Base-by-base conservation (phyloP, 495 filamentous ascomycete genomes). In the Hyaloscypha bicolor region DNA sequence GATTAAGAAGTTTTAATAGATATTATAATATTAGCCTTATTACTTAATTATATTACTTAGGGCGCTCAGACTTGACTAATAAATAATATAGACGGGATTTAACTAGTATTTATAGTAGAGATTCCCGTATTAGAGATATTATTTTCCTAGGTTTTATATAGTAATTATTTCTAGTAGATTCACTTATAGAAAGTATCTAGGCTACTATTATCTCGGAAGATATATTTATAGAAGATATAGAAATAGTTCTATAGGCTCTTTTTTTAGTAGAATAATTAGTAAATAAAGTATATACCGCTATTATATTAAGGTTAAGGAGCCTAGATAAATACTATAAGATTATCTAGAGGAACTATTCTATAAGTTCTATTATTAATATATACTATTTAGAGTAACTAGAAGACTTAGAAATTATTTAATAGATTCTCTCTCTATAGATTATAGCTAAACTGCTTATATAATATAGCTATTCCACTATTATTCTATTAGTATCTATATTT, bases 311-410 rank as follows among this genome's bases (percentile, higher is more conserved):
- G 58, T 61, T 31, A n/a, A 61, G 58, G 30, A 61, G 58, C 31
- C 33, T 61, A 61, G 58, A 61, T 31, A 21, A n/a, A 61, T 32
- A 32, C 58, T 31, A 29, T 32, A 61, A 61, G 60, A 48, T 62
- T 33, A 62, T 5, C 25, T n/a, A 32, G 42, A 62, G 60, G 60
- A n/a, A 37, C 60, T 25, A 25, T 19, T 62, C 60, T 62, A 32
- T 25, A 48, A 62, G 60, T 33, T 37, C 60, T 31, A 62, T 33
- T 32, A 62, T 6, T 21, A 21, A 21, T 61, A 25, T 32, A n/a
- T 33, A 62, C 39, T 25, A 25, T 33, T 62, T 42, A 61, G 33
- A 39, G 31, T 32, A 42, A 61, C 31, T 35, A 62, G 30, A 52
- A 19, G 9, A 35, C 31, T 60, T n/a, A 60, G n/a, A n/a, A 12